These are phyloP conservation scores for Huntiella moniliformis DNA, from an alignment of 2,329 filamentous ascomycete genomes.

Conservation along the genomic window DNA sequence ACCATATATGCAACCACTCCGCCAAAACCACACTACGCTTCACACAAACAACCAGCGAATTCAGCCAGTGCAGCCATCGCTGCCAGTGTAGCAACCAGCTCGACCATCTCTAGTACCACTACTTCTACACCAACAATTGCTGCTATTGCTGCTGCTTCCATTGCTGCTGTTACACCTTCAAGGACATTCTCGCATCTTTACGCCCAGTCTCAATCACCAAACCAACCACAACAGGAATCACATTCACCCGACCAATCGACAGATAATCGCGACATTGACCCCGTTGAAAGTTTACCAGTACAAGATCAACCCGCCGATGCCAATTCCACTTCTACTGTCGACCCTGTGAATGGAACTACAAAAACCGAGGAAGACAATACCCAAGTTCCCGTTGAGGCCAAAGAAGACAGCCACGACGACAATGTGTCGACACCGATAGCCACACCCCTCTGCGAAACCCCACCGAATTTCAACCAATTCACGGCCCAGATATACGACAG, in stretches of 20 bases:
- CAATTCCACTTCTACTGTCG: too few relatives aligned
- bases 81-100: background rate
- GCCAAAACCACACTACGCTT: background rate
- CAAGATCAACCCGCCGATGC: too few relatives aligned
- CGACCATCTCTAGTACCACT: constrained; percentile 3
- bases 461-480: background rate
- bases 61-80: background rate
- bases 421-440: too few relatives aligned
- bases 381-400: too few relatives aligned
- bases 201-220: too few relatives aligned
- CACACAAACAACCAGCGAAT: background rate
- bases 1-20: background rate
- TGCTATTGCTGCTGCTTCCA: background rate
- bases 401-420: too few relatives aligned
- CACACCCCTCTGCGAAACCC: too few relatives aligned
- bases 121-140: background rate
- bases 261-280: background rate
- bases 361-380: too few relatives aligned
- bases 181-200: too few relatives aligned
- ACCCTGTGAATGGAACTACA: too few relatives aligned
- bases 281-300: background rate
- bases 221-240: too few relatives aligned
- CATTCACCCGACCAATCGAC: background rate
- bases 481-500: background rate
- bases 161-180: background rate